A percentile compares a stretch with the other conserved stretches of the same genome.
These are phyloP conservation scores for Botrytis medusae DNA, from an alignment of 2,329 filamentous ascomycete genomes.

Conservation along the genomic window DNA sequence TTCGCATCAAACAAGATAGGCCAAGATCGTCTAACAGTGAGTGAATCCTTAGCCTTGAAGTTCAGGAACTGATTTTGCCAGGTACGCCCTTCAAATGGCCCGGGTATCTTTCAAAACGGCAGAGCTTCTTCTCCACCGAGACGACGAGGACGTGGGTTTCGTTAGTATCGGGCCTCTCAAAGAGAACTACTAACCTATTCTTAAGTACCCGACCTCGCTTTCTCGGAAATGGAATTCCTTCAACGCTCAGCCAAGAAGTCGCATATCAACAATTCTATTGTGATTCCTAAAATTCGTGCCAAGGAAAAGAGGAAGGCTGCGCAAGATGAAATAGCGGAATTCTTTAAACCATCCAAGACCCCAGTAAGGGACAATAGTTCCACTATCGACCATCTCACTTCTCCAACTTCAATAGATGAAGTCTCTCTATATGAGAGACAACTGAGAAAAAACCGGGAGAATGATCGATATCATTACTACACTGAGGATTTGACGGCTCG, in stretches of 20 bases:
- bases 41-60: conserved; percentile 24
- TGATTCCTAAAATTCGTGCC: conserved; percentile 30
- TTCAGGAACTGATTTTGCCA: conserved; percentile 31
- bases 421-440: conserved; percentile 11
- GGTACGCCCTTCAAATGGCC: conserved; percentile 43
- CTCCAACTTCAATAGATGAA: conserved; percentile 7
- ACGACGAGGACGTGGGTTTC: conserved; percentile 43
- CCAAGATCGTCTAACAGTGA: conserved; percentile 53
- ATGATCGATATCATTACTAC: background rate
- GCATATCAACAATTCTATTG: conserved; percentile 36
- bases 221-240: conserved; percentile 52
- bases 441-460: background rate
- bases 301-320: conserved; percentile 31
- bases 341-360: conserved; percentile 32
- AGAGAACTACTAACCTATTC: conserved; percentile 8
- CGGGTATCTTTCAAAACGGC: conserved; percentile 49
- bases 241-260: conserved; percentile 28
- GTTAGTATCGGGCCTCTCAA: background rate
- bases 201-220: conserved; percentile 53
- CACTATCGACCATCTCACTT: conserved; percentile 16
- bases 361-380: conserved; percentile 24
- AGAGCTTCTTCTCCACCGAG: conserved; percentile 41
- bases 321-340: conserved; percentile 36
- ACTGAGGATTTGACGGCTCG: background rate
- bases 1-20: conserved; percentile 57